A percentile compares a stretch with the other conserved stretches of the same genome.
These are phyloP conservation scores for Thuidium tamariscinum DNA, from an alignment of 225 moss, liverwort and hornwort genomes.

Conservation along the genomic window DNA sequence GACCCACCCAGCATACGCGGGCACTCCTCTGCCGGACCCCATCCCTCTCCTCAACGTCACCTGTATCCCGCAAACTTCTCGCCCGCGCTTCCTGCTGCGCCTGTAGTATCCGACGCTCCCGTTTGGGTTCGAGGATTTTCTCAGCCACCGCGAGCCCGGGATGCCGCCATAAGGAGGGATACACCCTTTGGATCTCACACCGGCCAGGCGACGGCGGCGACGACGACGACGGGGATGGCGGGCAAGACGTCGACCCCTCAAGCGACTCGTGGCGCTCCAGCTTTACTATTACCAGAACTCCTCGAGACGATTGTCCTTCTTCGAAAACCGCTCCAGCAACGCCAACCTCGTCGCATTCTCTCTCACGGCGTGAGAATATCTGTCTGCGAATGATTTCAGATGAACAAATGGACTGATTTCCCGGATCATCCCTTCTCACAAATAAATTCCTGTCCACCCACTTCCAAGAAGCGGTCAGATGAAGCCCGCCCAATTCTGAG, in stretches of 20 bases:
- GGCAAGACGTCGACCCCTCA: slow-evolving; percentile 6
- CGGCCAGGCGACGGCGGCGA: background rate
- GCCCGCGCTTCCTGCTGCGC: slow-evolving; percentile 14
- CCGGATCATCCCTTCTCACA: background rate
- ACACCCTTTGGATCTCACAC: background rate
- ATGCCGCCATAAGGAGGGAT: slow-evolving; percentile 2
- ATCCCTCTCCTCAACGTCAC: slow-evolving; percentile 1
- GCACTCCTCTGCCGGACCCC: background rate
- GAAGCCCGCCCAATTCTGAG: background rate
- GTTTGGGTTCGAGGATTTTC: background rate
- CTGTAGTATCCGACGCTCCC: background rate
- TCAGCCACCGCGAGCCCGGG: slow-evolving; percentile 16
- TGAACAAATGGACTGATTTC: background rate
- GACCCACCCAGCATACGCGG: slow-evolving; percentile 55
- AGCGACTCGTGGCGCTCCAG: slow-evolving; percentile 14
- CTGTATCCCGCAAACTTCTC: background rate
- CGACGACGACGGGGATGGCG: background rate
- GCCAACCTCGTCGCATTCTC: background rate
- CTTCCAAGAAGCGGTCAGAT: background rate
- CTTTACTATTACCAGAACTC: slow-evolving; percentile 7
- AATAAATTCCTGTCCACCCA: background rate
- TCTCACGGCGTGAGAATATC: background rate
- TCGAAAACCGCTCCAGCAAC: background rate
- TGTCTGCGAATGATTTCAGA: background rate
- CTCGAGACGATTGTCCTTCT: background rate